Percentiles rank a stretch among this genome's conserved stretches.
Evolutionary conservation across 257 asterid species (phyloP).

Genomic region (Gentiana macrophylla): DNA sequence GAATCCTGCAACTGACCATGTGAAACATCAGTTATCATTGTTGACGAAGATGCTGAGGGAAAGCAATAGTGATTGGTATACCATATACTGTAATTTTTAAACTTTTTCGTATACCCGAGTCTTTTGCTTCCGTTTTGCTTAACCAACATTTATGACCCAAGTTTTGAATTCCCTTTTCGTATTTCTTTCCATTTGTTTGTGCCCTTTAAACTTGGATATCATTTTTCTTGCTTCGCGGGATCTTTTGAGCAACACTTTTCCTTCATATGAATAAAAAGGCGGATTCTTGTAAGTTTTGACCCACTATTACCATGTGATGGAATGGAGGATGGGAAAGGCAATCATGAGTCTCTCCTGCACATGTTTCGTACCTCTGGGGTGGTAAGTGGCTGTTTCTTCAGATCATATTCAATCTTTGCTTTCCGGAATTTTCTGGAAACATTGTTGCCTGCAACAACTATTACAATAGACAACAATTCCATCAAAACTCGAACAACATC

Average conservation of each 20-base stretch:
- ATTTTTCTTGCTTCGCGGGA: not conserved
- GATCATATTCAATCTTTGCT: not conserved
- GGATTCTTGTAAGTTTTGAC: constrained; percentile 41
- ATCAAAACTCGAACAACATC: not conserved
- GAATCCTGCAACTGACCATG: constrained; percentile 25
- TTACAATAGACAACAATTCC: too few species aligned
- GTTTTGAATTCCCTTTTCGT: too few species aligned
- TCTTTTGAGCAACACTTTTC: not conserved
- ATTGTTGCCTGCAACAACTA: not conserved
- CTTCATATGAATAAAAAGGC: constrained; percentile 23
- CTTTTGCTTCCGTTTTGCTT: too few species aligned
- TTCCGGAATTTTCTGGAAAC: not conserved
- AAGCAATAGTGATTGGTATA: constrained; percentile 46
- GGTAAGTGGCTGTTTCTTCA: constrained; percentile 23
- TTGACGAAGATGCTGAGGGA: constrained; percentile 34
- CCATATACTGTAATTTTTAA: too few species aligned
- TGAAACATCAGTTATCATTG: constrained; percentile 34
- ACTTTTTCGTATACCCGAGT: too few species aligned
- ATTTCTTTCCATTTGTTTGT: too few species aligned
- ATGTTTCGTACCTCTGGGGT: constrained; percentile 34
- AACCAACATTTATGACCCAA: too few species aligned
- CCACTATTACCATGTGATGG: constrained; percentile 25
- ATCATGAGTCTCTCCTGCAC: constrained; percentile 13
- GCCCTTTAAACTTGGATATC: too few species aligned
- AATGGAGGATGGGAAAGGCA: constrained; percentile 8